Conservation (phyloP, 108 stramenopile genomes). For the Cylindrotheca closterium region DNA sequence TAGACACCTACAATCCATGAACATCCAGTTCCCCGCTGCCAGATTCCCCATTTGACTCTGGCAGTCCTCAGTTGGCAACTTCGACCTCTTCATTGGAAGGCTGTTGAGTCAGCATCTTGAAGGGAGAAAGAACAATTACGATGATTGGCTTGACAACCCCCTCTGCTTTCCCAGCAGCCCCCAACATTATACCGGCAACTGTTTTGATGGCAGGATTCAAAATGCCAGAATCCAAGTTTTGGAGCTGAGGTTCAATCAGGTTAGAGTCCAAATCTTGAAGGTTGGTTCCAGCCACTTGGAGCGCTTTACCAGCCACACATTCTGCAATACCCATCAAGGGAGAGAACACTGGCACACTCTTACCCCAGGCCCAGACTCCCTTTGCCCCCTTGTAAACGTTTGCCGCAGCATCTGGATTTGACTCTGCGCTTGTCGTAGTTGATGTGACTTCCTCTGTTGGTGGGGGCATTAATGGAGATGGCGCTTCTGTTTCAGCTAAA, state of each 20-base stretch:
- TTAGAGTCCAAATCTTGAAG: conserved; percentile 36
- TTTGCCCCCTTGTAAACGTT: conserved; percentile 57
- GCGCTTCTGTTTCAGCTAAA: too few relatives aligned
- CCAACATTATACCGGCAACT: conserved; percentile 47
- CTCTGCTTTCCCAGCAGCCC: conserved; percentile 54
- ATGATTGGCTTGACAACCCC: conserved; percentile 54
- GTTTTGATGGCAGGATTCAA: conserved; percentile 66
- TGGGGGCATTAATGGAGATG: too few relatives aligned
- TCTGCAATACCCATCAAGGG: conserved; percentile 66
- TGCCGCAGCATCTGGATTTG: conserved; percentile 53
- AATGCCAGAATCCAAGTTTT: conserved; percentile 52
- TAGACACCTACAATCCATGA: too few relatives aligned
- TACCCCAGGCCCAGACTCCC: conserved; percentile 75
- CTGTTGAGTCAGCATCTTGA: conserved; percentile 26
- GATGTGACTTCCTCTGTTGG: too few relatives aligned
- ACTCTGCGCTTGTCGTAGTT: too few relatives aligned
- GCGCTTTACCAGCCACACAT: conserved; percentile 57
- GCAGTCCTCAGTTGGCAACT: too few relatives aligned
- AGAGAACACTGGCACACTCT: conserved; percentile 51
- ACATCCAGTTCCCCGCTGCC: too few relatives aligned
- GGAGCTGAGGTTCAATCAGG: conserved; percentile 53
- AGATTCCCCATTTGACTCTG: too few relatives aligned
- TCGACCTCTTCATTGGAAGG: too few relatives aligned
- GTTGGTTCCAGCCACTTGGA: conserved; percentile 46
- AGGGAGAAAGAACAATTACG: conserved; percentile 25